Percentiles rank a stretch among this genome's conserved stretches.
Conservation (phyloP, 257 asterid species). For the Penstemon newberryi region DNA sequence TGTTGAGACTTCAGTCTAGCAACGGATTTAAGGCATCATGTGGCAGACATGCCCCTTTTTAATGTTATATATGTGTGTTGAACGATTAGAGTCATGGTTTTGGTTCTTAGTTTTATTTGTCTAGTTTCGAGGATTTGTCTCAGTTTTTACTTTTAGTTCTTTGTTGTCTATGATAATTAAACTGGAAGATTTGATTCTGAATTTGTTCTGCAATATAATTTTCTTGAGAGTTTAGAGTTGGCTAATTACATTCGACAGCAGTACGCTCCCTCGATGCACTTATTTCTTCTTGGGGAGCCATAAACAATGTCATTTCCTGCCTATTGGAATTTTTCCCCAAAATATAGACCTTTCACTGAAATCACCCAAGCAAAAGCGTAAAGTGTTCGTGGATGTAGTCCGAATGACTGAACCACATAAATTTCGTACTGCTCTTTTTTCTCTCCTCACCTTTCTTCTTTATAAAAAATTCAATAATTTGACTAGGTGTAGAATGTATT, state of each 20-base stretch:
- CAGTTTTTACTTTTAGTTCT: neutral
- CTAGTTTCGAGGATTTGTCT: neutral
- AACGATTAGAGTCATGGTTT: conserved; percentile 6
- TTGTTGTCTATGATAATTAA: conserved; percentile 12
- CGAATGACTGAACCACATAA: no score
- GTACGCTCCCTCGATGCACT: neutral
- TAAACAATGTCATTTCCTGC: neutral
- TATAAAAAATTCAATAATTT: neutral
- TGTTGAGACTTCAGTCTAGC: conserved; percentile 23
- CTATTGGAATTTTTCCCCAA: neutral
- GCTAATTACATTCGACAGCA: neutral
- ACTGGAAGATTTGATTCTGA: neutral
- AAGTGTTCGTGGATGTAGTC: no score
- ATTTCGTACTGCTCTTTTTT: no score
- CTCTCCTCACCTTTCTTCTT: no score
- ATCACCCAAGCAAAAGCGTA: no score
- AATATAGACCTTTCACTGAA: no score
- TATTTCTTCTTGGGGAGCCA: neutral
- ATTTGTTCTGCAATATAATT: conserved; percentile 3
- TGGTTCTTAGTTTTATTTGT: neutral
- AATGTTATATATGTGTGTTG: neutral
- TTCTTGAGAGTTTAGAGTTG: conserved; percentile 3
- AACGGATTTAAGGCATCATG: conserved; percentile 10
- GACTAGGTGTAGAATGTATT: neutral
- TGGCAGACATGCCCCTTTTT: conserved; percentile 6